Evolutionary conservation across 371 early-diverging fungal species (phyloP).

Genomic region (Encephalitozoon cuniculi): DNA sequence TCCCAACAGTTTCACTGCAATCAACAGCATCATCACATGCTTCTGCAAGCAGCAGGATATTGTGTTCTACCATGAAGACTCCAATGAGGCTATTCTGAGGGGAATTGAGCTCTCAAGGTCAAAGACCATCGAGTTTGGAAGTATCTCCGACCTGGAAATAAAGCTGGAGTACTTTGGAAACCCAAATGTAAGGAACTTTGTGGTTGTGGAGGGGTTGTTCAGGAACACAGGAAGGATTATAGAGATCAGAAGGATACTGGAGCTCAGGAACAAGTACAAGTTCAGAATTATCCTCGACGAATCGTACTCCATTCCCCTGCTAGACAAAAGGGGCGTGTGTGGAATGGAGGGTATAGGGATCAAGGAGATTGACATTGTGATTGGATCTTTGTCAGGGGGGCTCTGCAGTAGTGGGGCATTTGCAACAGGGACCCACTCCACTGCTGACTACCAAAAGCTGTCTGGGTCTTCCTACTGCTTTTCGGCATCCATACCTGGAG

Average conservation of each 20-base stretch:
- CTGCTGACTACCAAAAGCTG: conserved; percentile 84
- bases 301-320: conserved; percentile 76
- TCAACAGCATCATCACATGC: conserved; percentile 84
- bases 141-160: conserved; percentile 40
- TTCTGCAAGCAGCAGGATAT: conserved; percentile 90
- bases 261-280: conserved; percentile 83
- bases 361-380: conserved; percentile 79
- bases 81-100: conserved; percentile 55
- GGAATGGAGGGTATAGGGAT: conserved; percentile 48
- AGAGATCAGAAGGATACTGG: conserved; percentile 72
- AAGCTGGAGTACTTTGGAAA: conserved; percentile 37
- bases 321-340: conserved; percentile 63
- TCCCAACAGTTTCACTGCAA: conserved; percentile 85
- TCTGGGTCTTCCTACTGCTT: conserved; percentile 84
- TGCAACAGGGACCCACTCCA: conserved; percentile 73
- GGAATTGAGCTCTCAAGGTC: conserved; percentile 54
- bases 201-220: conserved; percentile 89
- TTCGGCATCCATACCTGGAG: conserved; percentile 92
- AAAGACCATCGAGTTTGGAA: conserved; percentile 44
- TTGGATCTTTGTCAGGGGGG: conserved; percentile 76
- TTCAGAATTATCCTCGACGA: conserved; percentile 92
- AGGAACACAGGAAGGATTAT: conserved; percentile 79
- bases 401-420: conserved; percentile 85
- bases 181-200: conserved; percentile 69
- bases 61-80: conserved; percentile 67